Percentiles rank a stretch among this genome's conserved stretches.
These are phyloP conservation scores for Postia placenta DNA, from an alignment of 768 basidiomycete species.

Conservation along the genomic window DNA sequence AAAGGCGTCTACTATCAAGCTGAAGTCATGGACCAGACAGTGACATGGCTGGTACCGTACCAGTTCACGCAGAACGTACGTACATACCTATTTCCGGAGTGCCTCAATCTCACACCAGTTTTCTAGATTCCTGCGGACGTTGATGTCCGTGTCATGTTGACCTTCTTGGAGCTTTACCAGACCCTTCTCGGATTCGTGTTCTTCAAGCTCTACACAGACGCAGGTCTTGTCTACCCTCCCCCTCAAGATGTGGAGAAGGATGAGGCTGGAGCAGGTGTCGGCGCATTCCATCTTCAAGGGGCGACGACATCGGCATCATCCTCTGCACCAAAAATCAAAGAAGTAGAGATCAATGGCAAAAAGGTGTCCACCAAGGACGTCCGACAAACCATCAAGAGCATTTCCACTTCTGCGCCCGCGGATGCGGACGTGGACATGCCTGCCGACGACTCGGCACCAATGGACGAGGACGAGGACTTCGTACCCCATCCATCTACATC, in stretches of 20 bases:
- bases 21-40: slow-evolving; percentile 84
- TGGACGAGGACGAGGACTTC: slow-evolving; percentile 54
- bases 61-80: slow-evolving; percentile 92
- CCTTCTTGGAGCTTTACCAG: slow-evolving; percentile 97
- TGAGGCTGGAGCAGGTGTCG: slow-evolving; percentile 81
- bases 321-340: slow-evolving; percentile 23
- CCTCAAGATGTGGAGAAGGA: slow-evolving; percentile 79
- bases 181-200: slow-evolving; percentile 93
- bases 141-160: slow-evolving; percentile 95
- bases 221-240: slow-evolving; percentile 91
- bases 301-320: slow-evolving; percentile 23
- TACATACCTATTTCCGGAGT: slow-evolving; percentile 95
- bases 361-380: slow-evolving; percentile 54
- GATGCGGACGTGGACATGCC: slow-evolving; percentile 35
- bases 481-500: slow-evolving; percentile 52
- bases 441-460: slow-evolving; percentile 20
- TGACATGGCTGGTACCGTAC: slow-evolving; percentile 97
- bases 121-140: slow-evolving; percentile 87
- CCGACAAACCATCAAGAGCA: slow-evolving; percentile 55
- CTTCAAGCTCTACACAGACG: slow-evolving; percentile 97
- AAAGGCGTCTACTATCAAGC: slow-evolving; percentile 99
- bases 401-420: slow-evolving; percentile 24
- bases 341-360: slow-evolving; percentile 32
- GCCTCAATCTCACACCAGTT: slow-evolving; percentile 42
- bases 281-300: slow-evolving; percentile 75